Conservation (phyloP, 2,329 filamentous ascomycete species). For the Byssochlamys sp. region DNA sequence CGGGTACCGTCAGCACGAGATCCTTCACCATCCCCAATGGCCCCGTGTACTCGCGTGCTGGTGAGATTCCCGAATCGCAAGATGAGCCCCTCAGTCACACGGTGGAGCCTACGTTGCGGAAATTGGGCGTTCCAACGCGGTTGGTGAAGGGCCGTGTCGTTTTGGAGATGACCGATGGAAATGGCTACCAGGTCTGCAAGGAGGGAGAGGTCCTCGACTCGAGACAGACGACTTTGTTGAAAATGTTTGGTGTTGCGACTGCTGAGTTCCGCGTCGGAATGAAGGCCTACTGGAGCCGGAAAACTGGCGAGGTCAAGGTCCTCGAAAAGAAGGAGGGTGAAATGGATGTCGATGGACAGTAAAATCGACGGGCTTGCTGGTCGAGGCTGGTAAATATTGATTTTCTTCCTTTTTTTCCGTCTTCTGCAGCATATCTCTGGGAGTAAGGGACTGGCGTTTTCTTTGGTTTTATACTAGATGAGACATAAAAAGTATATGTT, state of each 20-base stretch:
- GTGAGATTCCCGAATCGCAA: conserved; percentile 67
- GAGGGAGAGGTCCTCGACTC: conserved; percentile 79
- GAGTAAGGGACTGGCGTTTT: conserved; percentile 28
- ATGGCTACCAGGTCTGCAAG: conserved; percentile 66
- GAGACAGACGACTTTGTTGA: conserved; percentile 83
- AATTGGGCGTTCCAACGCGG: conserved; percentile 78
- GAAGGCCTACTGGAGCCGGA: conserved; percentile 51
- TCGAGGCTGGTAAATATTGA: neutral
- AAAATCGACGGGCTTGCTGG: conserved; percentile 4
- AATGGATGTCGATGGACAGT: conserved; percentile 35
- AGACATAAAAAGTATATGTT: neutral
- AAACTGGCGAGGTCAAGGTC: conserved; percentile 31
- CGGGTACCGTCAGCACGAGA: conserved; percentile 65
- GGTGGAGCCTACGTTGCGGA: conserved; percentile 80
- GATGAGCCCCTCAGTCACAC: conserved; percentile 81
- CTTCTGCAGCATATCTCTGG: conserved; percentile 22
- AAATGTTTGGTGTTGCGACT: conserved; percentile 83
- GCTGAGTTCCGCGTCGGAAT: conserved; percentile 81
- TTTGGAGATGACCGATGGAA: conserved; percentile 47
- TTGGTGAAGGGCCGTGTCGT: conserved; percentile 82
- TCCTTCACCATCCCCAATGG: conserved; percentile 73
- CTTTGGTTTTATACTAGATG: conserved; percentile 7
- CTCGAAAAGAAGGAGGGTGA: conserved; percentile 25
- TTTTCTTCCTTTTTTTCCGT: conserved; percentile 8
- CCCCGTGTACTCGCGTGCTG: conserved; percentile 66